These are phyloP conservation scores for Triticum dicoccoides DNA, from an alignment of 176 grass and related monocot genomes.

Conservation along the genomic window DNA sequence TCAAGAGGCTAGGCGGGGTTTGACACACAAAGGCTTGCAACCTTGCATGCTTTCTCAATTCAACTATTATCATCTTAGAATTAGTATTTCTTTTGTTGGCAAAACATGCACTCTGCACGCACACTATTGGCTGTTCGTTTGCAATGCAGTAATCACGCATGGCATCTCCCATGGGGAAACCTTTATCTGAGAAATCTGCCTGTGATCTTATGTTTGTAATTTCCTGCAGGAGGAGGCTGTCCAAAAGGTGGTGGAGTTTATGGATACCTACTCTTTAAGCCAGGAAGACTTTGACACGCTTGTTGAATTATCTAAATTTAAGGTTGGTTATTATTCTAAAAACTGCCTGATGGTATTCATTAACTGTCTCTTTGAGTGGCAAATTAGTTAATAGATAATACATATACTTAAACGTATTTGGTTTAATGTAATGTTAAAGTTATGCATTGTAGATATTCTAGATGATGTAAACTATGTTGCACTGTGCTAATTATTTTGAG, in stretches of 20 bases:
- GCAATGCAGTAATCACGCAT: not conserved
- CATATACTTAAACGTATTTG: not conserved
- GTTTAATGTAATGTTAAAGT: not conserved
- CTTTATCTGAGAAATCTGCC: slow-evolving; percentile 6
- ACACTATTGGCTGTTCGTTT: not conserved
- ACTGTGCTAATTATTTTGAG: not conserved
- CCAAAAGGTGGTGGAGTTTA: slow-evolving; percentile 83
- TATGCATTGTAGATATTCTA: not conserved
- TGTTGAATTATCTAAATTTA: slow-evolving; percentile 93
- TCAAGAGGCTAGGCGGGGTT: not conserved
- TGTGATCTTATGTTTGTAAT: slow-evolving; percentile 31
- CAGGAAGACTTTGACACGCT: slow-evolving; percentile 93
- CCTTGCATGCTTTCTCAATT: not conserved
- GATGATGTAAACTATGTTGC: not conserved
- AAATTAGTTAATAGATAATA: not conserved
- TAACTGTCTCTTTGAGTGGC: not conserved
- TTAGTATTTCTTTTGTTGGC: not conserved
- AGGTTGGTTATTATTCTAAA: slow-evolving; percentile 52
- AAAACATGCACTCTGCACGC: slow-evolving; percentile 15
- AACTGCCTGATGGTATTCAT: not conserved
- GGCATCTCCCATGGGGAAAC: not conserved
- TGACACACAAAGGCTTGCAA: slow-evolving; percentile 3
- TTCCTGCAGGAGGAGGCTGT: slow-evolving; percentile 76
- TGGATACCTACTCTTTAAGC: slow-evolving; percentile 95
- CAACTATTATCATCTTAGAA: slow-evolving; percentile 4